Percentiles rank a stretch among this genome's conserved stretches.
Conservation (phyloP, 179 eudicot species). For the Spinacia oleracea region DNA sequence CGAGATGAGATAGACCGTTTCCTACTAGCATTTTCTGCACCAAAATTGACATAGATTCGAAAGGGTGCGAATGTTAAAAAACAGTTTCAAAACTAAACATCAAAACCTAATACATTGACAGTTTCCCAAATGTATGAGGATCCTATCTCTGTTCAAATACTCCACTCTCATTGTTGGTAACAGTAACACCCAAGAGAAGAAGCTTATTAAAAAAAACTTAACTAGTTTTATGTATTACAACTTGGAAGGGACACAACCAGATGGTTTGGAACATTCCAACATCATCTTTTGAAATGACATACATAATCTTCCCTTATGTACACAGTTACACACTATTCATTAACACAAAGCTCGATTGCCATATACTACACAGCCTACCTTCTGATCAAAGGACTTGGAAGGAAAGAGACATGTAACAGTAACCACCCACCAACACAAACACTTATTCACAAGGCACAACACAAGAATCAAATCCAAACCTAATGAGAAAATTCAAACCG, state of each 20-base stretch:
- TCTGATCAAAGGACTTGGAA: too few relatives aligned
- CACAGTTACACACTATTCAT: background rate
- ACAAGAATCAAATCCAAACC: background rate
- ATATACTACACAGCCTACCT: background rate
- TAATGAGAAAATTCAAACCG: background rate
- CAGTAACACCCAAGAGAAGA: conserved; percentile 6
- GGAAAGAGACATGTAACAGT: background rate
- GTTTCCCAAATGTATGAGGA: background rate
- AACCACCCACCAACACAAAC: background rate
- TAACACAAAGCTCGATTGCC: background rate
- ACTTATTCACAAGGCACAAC: background rate
- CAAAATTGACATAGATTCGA: background rate
- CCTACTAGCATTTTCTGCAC: conserved; percentile 38
- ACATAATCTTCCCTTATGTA: background rate
- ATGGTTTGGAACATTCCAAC: background rate
- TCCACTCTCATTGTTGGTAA: background rate
- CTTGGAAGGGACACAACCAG: background rate
- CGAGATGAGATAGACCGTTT: conserved; percentile 32
- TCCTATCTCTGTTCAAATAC: background rate
- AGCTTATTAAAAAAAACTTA: background rate
- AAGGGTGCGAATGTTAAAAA: background rate
- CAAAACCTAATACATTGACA: background rate
- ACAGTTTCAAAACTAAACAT: background rate
- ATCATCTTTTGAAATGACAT: background rate
- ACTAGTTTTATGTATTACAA: background rate